Percentiles rank a stretch among this genome's conserved stretches.
These are phyloP conservation scores for Boletus rubropictus DNA, from an alignment of 768 basidiomycete genomes.

Conservation along the genomic window DNA sequence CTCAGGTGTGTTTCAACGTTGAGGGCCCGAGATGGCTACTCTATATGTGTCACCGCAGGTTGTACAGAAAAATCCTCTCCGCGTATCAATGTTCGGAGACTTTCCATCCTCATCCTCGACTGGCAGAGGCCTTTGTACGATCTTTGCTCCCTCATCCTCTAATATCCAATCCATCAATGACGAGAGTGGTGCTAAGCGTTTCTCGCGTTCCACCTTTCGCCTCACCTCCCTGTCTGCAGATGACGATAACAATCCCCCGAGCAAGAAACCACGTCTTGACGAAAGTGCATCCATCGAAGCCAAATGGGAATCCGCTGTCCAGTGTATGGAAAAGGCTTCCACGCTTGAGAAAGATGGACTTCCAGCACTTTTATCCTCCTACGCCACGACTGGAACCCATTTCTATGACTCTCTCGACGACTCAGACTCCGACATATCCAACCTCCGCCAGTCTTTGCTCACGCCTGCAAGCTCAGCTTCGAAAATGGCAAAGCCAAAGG, in stretches of 20 bases:
- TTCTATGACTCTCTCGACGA: constrained; percentile 27
- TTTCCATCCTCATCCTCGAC: constrained; percentile 24
- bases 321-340: constrained; percentile 39
- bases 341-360: constrained; percentile 44
- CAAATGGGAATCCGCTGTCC: constrained; percentile 46
- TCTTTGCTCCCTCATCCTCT: constrained; percentile 31
- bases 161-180: constrained; percentile 39
- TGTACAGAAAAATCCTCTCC: constrained; percentile 25
- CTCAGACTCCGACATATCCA: constrained; percentile 16
- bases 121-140: constrained; percentile 21
- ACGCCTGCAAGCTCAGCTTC: not conserved
- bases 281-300: constrained; percentile 23
- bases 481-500: constrained; percentile 8
- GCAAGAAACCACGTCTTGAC: constrained; percentile 42
- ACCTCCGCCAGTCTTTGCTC: constrained; percentile 4
- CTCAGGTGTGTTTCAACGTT: constrained; percentile 40
- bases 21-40: not conserved
- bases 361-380: constrained; percentile 36
- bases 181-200: constrained; percentile 36
- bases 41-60: constrained; percentile 14
- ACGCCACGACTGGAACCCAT: constrained; percentile 16
- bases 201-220: constrained; percentile 36
- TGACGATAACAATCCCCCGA: constrained; percentile 30
- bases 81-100: constrained; percentile 30
- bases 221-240: constrained; percentile 5